phyloP scores from a whole-genome alignment of 768 basidiomycete species.

The Boletales sp. region DNA sequence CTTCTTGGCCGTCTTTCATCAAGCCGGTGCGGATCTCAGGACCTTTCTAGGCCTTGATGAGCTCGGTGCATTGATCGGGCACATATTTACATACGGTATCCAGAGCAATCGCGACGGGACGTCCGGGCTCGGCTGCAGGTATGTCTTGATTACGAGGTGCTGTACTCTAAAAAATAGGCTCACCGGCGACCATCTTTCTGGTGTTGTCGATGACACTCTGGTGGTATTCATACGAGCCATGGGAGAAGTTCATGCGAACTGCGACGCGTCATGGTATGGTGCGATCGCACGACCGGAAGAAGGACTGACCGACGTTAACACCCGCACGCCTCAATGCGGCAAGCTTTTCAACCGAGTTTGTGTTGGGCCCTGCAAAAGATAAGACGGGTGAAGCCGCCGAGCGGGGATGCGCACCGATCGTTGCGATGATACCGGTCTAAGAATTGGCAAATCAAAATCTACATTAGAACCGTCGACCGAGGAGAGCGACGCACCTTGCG shows the following conservation, averaged over 20 bases:
- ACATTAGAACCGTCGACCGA: too few relatives aligned
- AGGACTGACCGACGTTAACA: constrained; percentile 88
- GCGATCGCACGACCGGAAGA: background rate
- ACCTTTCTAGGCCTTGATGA: constrained; percentile 69
- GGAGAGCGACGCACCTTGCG: constrained; percentile 69
- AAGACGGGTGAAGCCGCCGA: background rate
- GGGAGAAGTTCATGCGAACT: constrained; percentile 99
- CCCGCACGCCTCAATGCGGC: constrained; percentile 82
- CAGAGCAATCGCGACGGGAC: constrained; percentile 95
- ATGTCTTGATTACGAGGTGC: constrained; percentile 3
- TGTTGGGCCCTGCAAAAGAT: constrained; percentile 74
- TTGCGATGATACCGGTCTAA: constrained; percentile 97
- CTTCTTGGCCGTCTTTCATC: constrained; percentile 84
- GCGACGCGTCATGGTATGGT: constrained; percentile 5
- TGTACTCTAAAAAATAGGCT: constrained; percentile 19
- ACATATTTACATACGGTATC: constrained; percentile 70
- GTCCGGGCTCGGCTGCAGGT: constrained; percentile 55
- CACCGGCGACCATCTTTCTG: constrained; percentile 77
- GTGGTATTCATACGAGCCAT: constrained; percentile 98
- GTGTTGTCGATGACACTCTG: constrained; percentile 99
- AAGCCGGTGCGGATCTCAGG: constrained; percentile 98
- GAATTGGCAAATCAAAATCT: background rate
- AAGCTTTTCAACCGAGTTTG: constrained; percentile 88
- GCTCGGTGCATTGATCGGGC: background rate
- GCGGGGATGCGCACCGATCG: constrained; percentile 67